A percentile compares a stretch with the other conserved stretches of the same genome.
phyloP scores from a whole-genome alignment of 1,284 basidiomycete genomes.

The Xerocomus minutiporus region DNA sequence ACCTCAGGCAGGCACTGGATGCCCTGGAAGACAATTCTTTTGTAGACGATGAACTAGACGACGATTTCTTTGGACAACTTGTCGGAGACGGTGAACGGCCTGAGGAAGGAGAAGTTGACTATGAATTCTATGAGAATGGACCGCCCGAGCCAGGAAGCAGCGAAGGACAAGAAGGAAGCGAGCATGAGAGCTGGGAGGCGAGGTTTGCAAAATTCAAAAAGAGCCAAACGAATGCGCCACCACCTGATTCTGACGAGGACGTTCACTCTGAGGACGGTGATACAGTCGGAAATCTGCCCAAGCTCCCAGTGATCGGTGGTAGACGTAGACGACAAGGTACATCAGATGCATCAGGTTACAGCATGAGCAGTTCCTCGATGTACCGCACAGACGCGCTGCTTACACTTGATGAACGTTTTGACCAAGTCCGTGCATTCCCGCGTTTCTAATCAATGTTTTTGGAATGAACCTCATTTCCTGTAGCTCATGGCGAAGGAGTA shows the following conservation, averaged over 20 bases:
- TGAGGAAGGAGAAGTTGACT: constrained; percentile 52
- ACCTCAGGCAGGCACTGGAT: constrained; percentile 89
- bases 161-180: constrained; percentile 26
- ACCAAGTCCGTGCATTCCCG: constrained; percentile 57
- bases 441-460: not conserved
- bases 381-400: constrained; percentile 86
- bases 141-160: constrained; percentile 26
- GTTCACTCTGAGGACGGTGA: constrained; percentile 72
- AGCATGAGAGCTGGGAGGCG: constrained; percentile 60
- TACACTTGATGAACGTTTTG: constrained; percentile 90
- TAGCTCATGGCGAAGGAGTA: constrained; percentile 75
- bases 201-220: constrained; percentile 77
- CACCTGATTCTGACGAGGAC: constrained; percentile 47
- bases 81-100: constrained; percentile 70
- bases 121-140: constrained; percentile 69
- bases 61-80: constrained; percentile 71
- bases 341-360: constrained; percentile 86
- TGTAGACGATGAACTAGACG: constrained; percentile 69
- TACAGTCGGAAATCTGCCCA: constrained; percentile 69
- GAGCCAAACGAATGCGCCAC: constrained; percentile 36
- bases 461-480: constrained; percentile 3
- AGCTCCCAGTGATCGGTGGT: constrained; percentile 70
- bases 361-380: constrained; percentile 97
- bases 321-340: constrained; percentile 72
- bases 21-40: constrained; percentile 97